phyloP scores from a whole-genome alignment of 2,329 filamentous ascomycete genomes.

The Colletotrichum musae region DNA sequence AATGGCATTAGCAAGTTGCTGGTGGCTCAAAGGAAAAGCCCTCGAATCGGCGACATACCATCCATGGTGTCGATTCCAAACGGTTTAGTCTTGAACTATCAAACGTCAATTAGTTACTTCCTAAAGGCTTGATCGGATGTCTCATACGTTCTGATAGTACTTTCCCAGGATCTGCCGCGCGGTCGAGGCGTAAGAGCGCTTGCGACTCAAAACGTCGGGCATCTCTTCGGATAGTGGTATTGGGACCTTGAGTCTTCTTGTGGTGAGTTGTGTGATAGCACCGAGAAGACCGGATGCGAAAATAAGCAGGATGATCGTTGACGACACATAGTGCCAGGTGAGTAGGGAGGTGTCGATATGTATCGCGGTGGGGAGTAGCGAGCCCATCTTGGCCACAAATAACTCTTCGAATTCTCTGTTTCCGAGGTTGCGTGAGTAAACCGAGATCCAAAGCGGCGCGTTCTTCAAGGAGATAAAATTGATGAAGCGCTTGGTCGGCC shows the following conservation, averaged over 20 bases:
- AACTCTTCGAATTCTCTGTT: neutral
- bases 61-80: constrained; percentile 20
- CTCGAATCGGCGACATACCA: neutral
- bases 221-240: constrained; percentile 16
- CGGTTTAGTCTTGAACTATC: constrained; percentile 14
- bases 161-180: neutral
- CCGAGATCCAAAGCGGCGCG: neutral
- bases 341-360: constrained; percentile 9
- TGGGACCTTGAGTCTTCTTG: constrained; percentile 6
- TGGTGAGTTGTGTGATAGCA: neutral
- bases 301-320: constrained; percentile 3
- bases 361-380: neutral
- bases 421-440: too few species aligned
- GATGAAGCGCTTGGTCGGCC: neutral
- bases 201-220: constrained; percentile 4
- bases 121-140: neutral
- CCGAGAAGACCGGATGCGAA: constrained; percentile 11
- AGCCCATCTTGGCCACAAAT: constrained; percentile 1
- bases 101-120: neutral
- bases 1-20: neutral
- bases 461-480: neutral
- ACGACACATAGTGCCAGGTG: neutral
- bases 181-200: neutral
- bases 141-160: constrained; percentile 2
- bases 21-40: neutral